phyloP scores from a whole-genome alignment of 495 filamentous ascomycete species.

The Thozetella sp. region DNA sequence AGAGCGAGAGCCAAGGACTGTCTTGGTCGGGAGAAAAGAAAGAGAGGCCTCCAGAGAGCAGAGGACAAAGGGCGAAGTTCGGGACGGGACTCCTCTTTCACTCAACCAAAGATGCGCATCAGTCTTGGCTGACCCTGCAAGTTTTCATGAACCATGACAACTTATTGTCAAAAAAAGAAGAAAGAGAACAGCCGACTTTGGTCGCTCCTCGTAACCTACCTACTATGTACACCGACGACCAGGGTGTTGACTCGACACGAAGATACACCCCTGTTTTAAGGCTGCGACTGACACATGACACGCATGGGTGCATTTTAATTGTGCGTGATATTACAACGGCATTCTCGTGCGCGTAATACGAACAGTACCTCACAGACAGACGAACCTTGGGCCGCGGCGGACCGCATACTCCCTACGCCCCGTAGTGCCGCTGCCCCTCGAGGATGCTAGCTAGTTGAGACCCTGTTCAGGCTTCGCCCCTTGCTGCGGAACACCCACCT shows the following conservation, averaged over 20 bases:
- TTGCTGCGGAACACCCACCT: too few species aligned
- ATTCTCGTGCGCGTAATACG: too few species aligned
- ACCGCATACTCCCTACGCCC: too few species aligned
- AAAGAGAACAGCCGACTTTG: too few species aligned
- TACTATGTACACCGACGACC: not conserved
- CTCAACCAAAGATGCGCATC: not conserved
- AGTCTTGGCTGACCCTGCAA: not conserved
- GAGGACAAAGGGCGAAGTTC: not conserved
- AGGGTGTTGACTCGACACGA: not conserved
- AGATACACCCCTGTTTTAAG: not conserved
- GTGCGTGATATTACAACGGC: not conserved
- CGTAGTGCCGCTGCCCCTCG: too few species aligned
- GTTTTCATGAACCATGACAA: not conserved
- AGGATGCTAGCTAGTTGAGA: too few species aligned
- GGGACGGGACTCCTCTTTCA: not conserved
- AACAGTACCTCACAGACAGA: too few species aligned
- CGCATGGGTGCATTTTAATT: not conserved
- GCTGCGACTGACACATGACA: not conserved
- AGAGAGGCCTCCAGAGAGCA: not conserved
- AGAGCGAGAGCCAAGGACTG: not conserved
- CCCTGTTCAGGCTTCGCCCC: too few species aligned
- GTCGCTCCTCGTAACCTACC: not conserved
- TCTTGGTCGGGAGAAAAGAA: not conserved
- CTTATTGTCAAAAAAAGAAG: too few species aligned
- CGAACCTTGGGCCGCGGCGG: too few species aligned